phyloP scores from a whole-genome alignment of 2,329 filamentous ascomycete species.

The Scytalidium lignicola region DNA sequence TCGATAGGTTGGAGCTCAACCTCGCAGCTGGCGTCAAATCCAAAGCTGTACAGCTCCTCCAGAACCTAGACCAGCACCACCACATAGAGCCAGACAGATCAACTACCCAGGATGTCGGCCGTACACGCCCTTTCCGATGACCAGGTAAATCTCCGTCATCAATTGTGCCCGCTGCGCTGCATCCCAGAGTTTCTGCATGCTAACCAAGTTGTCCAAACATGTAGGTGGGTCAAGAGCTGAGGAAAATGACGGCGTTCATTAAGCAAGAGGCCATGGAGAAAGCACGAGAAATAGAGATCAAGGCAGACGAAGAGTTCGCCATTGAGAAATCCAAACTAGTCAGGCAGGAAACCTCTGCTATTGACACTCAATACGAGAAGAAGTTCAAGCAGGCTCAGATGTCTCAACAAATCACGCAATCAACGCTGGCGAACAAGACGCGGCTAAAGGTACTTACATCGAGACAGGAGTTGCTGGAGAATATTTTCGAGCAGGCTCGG shows the following conservation, averaged over 20 bases:
- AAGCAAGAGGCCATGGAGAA: slow-evolving; percentile 97
- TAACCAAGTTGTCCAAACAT: slow-evolving; percentile 14
- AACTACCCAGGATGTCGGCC: slow-evolving; percentile 72
- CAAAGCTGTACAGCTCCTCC: slow-evolving; percentile 7
- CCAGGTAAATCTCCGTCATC: slow-evolving; percentile 56
- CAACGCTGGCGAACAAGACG: slow-evolving; percentile 93
- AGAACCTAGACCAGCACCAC: slow-evolving; percentile 1
- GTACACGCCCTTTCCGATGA: slow-evolving; percentile 94
- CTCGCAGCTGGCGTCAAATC: slow-evolving; percentile 8
- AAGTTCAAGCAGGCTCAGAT: slow-evolving; percentile 98
- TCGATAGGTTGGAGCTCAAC: slow-evolving; percentile 1
- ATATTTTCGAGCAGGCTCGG: slow-evolving; percentile 77
- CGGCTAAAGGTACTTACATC: slow-evolving; percentile 82
- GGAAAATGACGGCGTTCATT: slow-evolving; percentile 99
- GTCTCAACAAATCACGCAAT: slow-evolving; percentile 97
- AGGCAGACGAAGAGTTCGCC: slow-evolving; percentile 97
- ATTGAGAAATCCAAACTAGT: slow-evolving; percentile 99
- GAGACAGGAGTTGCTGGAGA: slow-evolving; percentile 85
- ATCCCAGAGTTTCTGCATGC: slow-evolving; percentile 11
- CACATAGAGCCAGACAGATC: slow-evolving; percentile 7
- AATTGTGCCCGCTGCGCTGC: background rate
- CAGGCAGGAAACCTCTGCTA: slow-evolving; percentile 86
- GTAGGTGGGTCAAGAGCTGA: slow-evolving; percentile 94
- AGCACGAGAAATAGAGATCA: slow-evolving; percentile 93
- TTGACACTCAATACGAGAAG: slow-evolving; percentile 92